A percentile compares a stretch with the other conserved stretches of the same genome.
Conservation (phyloP, 768 basidiomycete genomes). For the Auricularia sp. region DNA sequence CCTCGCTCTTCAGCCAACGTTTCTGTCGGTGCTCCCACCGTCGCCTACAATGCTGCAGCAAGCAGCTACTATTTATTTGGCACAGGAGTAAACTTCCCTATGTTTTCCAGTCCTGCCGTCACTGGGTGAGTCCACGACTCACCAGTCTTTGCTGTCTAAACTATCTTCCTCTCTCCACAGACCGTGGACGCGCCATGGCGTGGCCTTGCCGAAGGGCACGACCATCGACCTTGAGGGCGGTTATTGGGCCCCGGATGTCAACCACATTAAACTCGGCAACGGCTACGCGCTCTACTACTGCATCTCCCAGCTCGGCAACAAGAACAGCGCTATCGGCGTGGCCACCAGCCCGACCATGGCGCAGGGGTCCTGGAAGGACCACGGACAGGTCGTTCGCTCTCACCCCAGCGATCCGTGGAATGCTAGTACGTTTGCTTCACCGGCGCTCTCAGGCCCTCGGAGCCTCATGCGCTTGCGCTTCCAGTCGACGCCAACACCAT, state of each 20-base stretch:
- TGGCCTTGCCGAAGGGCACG: slow-evolving; percentile 9
- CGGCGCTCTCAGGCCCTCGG: no score
- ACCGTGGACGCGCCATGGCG: slow-evolving; percentile 13
- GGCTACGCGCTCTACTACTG: slow-evolving; percentile 17
- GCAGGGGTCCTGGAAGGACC: slow-evolving; percentile 16
- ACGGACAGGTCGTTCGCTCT: slow-evolving; percentile 14
- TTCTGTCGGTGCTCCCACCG: no score
- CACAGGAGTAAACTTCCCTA: no score
- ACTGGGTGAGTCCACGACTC: no score
- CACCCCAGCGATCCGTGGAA: slow-evolving; percentile 11
- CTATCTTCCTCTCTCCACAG: background rate
- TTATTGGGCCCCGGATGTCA: slow-evolving; percentile 17
- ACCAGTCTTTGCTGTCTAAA: no score
- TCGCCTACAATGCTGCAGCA: no score
- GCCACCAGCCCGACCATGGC: slow-evolving; percentile 16
- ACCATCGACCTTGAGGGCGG: slow-evolving; percentile 8
- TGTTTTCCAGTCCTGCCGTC: no score
- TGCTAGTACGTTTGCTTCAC: slow-evolving; percentile 3
- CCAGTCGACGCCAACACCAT: slow-evolving; percentile 9
- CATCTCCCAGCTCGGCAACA: slow-evolving; percentile 14
- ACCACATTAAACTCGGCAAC: slow-evolving; percentile 8
- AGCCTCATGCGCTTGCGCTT: no score
- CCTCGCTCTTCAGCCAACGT: no score
- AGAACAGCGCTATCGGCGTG: slow-evolving; percentile 16
- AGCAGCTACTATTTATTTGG: no score